Conservation (phyloP, 73 alveolate genomes). For the Paramecium caudatum region DNA sequence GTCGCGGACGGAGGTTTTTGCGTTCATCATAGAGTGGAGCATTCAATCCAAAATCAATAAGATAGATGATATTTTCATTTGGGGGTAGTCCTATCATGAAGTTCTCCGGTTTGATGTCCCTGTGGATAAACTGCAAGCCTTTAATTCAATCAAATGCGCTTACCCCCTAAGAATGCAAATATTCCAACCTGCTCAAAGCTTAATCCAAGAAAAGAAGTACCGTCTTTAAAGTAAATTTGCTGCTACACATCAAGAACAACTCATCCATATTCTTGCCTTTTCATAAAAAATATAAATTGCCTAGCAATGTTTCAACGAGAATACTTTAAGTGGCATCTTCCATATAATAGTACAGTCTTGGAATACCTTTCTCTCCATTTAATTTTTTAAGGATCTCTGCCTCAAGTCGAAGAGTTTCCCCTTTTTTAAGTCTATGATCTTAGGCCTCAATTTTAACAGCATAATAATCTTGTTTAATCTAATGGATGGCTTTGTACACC, state of each 20-base stretch:
- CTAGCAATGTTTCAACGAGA: slow-evolving; percentile 89
- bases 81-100: slow-evolving; percentile 80
- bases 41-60: slow-evolving; percentile 95
- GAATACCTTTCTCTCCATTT: slow-evolving; percentile 58
- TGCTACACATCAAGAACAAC: slow-evolving; percentile 82
- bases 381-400: slow-evolving; percentile 50
- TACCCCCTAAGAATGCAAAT: slow-evolving; percentile 78
- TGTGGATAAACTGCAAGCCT: slow-evolving; percentile 75
- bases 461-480: slow-evolving; percentile 50
- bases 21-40: slow-evolving; percentile 79
- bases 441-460: slow-evolving; percentile 47
- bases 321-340: slow-evolving; percentile 86
- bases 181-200: slow-evolving; percentile 90
- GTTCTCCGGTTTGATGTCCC: slow-evolving; percentile 91
- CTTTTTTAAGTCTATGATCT: slow-evolving; percentile 10
- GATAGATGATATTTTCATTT: slow-evolving; percentile 84
- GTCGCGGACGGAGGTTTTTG: slow-evolving; percentile 82
- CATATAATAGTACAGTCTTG: slow-evolving; percentile 51
- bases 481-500: slow-evolving; percentile 47
- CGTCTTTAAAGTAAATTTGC: slow-evolving; percentile 90
- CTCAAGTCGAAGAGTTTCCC: slow-evolving; percentile 53
- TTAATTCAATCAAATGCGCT: neutral
- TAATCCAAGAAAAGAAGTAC: slow-evolving; percentile 89
- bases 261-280: slow-evolving; percentile 93
- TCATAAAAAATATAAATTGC: neutral